Conservation (phyloP, 139 green algal genomes). For the Chlamydomonas eustigma region DNA sequence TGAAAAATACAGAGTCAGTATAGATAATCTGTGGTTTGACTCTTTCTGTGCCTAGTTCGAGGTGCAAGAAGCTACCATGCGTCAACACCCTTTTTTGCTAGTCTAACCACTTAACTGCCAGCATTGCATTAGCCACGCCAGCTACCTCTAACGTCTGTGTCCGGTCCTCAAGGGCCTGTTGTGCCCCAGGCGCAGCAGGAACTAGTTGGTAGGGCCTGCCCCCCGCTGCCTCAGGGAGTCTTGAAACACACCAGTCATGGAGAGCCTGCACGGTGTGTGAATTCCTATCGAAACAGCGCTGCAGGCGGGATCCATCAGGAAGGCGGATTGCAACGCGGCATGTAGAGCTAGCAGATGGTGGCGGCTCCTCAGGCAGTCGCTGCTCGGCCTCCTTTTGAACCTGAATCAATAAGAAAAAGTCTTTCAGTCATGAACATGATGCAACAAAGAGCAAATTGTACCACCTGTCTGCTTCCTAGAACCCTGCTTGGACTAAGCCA, state of each 20-base stretch:
- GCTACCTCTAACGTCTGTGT: neutral
- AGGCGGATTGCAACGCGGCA: neutral
- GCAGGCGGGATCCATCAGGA: neutral
- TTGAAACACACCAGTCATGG: neutral
- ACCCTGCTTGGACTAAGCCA: no score
- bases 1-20: no score
- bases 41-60: no score
- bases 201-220: neutral
- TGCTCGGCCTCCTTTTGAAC: neutral
- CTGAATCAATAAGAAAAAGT: no score
- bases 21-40: no score
- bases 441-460: no score
- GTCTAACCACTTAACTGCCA: neutral
- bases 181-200: neutral
- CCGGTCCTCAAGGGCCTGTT: neutral
- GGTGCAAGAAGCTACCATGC: no score
- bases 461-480: no score
- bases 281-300: neutral
- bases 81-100: no score
- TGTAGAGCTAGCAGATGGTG: neutral
- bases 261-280: neutral
- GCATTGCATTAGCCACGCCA: neutral
- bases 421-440: no score
- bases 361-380: neutral
- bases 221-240: neutral